Conservation (phyloP, 2,329 filamentous ascomycete genomes). For the Scleromitrula shiraiana region DNA sequence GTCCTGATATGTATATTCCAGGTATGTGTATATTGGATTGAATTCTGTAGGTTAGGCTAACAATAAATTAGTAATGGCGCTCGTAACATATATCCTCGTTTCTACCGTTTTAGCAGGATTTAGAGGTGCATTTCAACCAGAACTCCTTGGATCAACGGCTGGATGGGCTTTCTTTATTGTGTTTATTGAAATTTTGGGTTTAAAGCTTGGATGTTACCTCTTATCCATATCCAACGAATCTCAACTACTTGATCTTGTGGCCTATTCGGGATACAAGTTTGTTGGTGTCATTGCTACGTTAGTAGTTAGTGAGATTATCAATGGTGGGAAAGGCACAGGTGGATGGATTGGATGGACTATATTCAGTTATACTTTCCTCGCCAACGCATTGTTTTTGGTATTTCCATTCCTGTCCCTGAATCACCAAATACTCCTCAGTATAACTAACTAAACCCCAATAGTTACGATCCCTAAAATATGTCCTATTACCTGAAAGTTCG, state of each 20-base stretch:
- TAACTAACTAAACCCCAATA: slow-evolving; percentile 32
- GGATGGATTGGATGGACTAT: slow-evolving; percentile 84
- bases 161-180: slow-evolving; percentile 71
- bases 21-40: not conserved
- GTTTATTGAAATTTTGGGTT: slow-evolving; percentile 75
- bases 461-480: slow-evolving; percentile 93
- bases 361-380: slow-evolving; percentile 85
- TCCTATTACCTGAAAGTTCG: slow-evolving; percentile 78
- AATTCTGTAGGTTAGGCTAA: too few relatives aligned
- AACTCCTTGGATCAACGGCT: slow-evolving; percentile 83
- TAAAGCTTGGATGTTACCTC: slow-evolving; percentile 91
- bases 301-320: slow-evolving; percentile 67
- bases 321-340: slow-evolving; percentile 71
- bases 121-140: slow-evolving; percentile 85
- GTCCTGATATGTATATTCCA: slow-evolving; percentile 98
- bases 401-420: slow-evolving; percentile 31
- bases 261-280: slow-evolving; percentile 98
- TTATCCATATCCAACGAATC: slow-evolving; percentile 89
- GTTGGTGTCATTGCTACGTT: slow-evolving; percentile 92
- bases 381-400: slow-evolving; percentile 93
- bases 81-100: slow-evolving; percentile 94
- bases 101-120: slow-evolving; percentile 86
- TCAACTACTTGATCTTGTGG: slow-evolving; percentile 86
- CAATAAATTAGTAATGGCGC: slow-evolving; percentile 63
- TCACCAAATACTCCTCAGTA: not conserved